A percentile compares a stretch with the other conserved stretches of the same genome.
Evolutionary conservation across 148 eudicot species (phyloP).

Genomic region (Rhododendron vialii): DNA sequence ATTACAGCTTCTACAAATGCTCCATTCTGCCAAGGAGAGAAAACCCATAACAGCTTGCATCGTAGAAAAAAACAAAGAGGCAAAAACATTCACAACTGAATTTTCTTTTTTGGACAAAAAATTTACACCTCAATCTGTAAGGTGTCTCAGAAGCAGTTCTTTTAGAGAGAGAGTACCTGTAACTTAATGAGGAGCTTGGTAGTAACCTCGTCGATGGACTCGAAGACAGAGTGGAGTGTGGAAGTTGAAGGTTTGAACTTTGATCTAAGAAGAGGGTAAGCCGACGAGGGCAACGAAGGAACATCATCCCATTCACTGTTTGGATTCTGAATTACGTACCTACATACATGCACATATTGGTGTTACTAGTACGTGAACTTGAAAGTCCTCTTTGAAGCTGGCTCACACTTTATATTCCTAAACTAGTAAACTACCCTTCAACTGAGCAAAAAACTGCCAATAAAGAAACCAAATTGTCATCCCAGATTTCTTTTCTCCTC

Average conservation of each 20-base stretch:
- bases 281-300: slow-evolving; percentile 71
- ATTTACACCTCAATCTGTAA: not conserved
- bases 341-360: not conserved
- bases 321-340: slow-evolving; percentile 70
- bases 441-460: not conserved
- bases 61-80: not conserved
- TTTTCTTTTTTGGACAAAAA: not conserved
- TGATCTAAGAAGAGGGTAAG: slow-evolving; percentile 59
- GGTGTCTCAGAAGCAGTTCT: not conserved
- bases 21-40: slow-evolving; percentile 53
- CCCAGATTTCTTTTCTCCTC: not conserved
- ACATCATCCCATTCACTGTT: slow-evolving; percentile 71
- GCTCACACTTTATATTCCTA: not conserved
- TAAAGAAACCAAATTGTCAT: not conserved
- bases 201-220: slow-evolving; percentile 73
- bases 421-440: not conserved
- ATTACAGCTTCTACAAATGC: slow-evolving; percentile 89
- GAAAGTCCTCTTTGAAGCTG: not conserved
- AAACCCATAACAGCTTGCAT: not conserved
- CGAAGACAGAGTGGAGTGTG: slow-evolving; percentile 44
- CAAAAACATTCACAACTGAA: not conserved
- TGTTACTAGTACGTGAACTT: not conserved
- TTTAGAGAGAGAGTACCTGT: slow-evolving; percentile 38
- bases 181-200: slow-evolving; percentile 85
- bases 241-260: slow-evolving; percentile 66